Evolutionary conservation across 768 basidiomycete species (phyloP).

Genomic region (Cytidiella melzeri): DNA sequence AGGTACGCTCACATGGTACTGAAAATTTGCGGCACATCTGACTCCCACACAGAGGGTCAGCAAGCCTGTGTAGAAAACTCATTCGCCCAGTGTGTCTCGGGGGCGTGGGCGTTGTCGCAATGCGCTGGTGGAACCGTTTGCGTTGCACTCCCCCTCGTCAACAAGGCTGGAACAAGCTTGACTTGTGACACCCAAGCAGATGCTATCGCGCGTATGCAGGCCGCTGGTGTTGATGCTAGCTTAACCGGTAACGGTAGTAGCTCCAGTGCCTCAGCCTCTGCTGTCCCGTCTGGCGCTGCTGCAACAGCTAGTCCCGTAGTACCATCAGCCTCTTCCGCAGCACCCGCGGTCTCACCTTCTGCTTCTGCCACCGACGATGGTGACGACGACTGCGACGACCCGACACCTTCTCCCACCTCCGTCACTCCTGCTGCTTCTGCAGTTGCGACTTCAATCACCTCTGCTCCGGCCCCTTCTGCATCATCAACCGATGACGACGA

Average conservation of each 20-base stretch:
- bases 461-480: background rate
- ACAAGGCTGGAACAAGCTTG: slow-evolving; percentile 32
- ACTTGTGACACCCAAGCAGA: slow-evolving; percentile 31
- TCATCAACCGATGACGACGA: background rate
- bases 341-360: background rate
- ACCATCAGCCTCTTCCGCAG: background rate
- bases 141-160: slow-evolving; percentile 37
- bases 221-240: slow-evolving; percentile 27
- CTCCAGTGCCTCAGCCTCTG: background rate
- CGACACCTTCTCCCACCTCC: background rate
- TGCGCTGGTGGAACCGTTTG: slow-evolving; percentile 30
- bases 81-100: slow-evolving; percentile 36
- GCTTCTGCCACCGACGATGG: slow-evolving; percentile 1
- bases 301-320: background rate
- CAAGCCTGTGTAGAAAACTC: slow-evolving; percentile 31
- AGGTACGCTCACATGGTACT: slow-evolving; percentile 14
- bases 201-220: slow-evolving; percentile 28
- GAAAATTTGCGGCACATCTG: background rate
- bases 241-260: slow-evolving; percentile 12
- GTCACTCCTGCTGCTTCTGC: background rate
- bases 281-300: background rate
- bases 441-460: background rate
- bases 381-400: slow-evolving; percentile 1
- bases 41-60: slow-evolving; percentile 19
- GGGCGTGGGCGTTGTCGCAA: slow-evolving; percentile 26